Evolutionary conservation across 2,329 filamentous ascomycete species (phyloP), one percentile per base, ranked within the genome.

Genomic region (Diaporthe sp.): DNA sequence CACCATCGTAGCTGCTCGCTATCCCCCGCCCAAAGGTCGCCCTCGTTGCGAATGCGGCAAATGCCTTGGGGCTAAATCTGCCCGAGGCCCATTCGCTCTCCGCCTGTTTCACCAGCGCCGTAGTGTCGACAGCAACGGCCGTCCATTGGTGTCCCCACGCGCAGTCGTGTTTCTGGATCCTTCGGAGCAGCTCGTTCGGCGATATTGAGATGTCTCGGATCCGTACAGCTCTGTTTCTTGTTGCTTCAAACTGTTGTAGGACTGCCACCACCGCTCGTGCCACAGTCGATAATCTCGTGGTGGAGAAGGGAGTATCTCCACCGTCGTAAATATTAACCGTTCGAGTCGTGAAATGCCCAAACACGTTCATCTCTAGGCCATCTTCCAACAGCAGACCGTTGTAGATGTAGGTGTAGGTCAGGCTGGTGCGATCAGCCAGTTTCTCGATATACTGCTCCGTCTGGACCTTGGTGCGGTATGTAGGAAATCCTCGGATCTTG

Each of bases 361-460:
- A 65, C 67, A 80, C 79, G 15, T 76, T 73, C 22, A 55, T 68
- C n/a, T 72, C 71, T 58, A 82, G 71, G 65, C 74, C 74, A 78
- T 78, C 80, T 77, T 83, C 82, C 34, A 83, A 78, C 63, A 84
- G 82, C 1, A 79, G 68, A n/a, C 81, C 80, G 58, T 77, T 81
- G 63, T 75, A 65, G 70, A 84, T 75, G 75, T 78, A 77, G 3
- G 82, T 83, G 78, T 80, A 84, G 17, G 80, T 79, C 37, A 83
- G 76, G 12, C 28, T 42, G 13, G 22, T 61, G 5, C 58, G 58
- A 2, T 61, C 37, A 3, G 58, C 58, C 22, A 61, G 22, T 4
- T 61, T 61, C n/a, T 61, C 58, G 37, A 61, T 10, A 13, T 61
- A 61, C n/a, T 61, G 58, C 58, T 61, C 58, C 12, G 58, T 61